phyloP scores from a whole-genome alignment of 176 grass and related monocot genomes.

The Triticum timopheevii region DNA sequence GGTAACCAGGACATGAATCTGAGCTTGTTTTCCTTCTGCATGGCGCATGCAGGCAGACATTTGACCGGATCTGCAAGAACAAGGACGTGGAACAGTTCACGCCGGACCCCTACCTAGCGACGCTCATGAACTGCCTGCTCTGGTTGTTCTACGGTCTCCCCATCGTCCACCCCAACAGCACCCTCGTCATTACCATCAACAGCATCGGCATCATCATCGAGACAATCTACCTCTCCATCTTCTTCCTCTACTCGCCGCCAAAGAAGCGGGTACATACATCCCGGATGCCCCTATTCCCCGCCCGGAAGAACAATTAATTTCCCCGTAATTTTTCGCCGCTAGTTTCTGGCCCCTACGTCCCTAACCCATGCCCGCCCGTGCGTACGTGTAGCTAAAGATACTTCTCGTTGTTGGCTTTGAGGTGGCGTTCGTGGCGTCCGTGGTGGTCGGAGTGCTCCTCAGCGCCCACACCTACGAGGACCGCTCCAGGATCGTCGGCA shows the following conservation, averaged over 20 bases:
- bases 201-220: constrained; percentile 44
- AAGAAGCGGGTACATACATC: too few relatives aligned
- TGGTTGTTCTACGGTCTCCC: constrained; percentile 77
- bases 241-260: constrained; percentile 37
- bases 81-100: constrained; percentile 59
- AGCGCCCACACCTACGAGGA: constrained; percentile 42
- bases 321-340: too few relatives aligned
- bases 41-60: constrained; percentile 36
- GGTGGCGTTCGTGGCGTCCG: constrained; percentile 34
- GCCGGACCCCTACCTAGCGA: constrained; percentile 73
- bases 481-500: constrained; percentile 50
- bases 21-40: too few relatives aligned
- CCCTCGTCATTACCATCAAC: constrained; percentile 47
- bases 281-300: too few relatives aligned
- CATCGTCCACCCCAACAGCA: constrained; percentile 21
- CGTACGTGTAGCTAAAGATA: constrained; percentile 21
- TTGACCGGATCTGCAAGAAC: constrained; percentile 40
- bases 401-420: constrained; percentile 40
- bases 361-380: too few relatives aligned
- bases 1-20: too few relatives aligned
- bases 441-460: constrained; percentile 41
- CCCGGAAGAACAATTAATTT: too few relatives aligned
- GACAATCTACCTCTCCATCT: constrained; percentile 50
- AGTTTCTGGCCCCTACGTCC: background rate
- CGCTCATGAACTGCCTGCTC: constrained; percentile 69